Base-by-base conservation (phyloP, 192 early-diverging fungal genomes). In the Ambispora gerdemannii region DNA sequence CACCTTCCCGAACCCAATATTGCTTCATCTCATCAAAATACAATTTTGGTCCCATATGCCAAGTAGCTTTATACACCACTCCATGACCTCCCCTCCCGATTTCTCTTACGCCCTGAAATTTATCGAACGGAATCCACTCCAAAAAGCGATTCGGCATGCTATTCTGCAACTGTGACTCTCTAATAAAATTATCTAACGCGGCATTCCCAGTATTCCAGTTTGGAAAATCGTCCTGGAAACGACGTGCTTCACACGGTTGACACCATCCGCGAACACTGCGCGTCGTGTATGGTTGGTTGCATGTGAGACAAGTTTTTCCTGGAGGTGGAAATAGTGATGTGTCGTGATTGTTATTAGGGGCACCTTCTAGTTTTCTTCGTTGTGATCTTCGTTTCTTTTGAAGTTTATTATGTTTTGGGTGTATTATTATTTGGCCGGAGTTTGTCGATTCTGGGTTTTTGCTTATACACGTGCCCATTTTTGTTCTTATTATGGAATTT, bases 51-150 rank as follows among this genome's bases (percentile, higher is more conserved):
- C 53, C 53, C 6, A 13, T 8, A 4, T 56, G 4, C 53, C 53
- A 56, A 13, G 20, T 13, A 4, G 53, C 53, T 24, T 27, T 6
- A 13, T 56, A 6, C 20, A 56, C 53, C 19, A 20, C 20, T 13
- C 53, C 53, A 27, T 24, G 20, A 20, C 53, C 53, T n/a, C 53
- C 53, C 4, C 6, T 7, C 4, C 53, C 53, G 20, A 56, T 56
- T 20, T 56, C 53, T 56, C 27, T 6, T 13, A 56, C 20, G 20
- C 20, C 20, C 4, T 6, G 4, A 13, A 56, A 20, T 20, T 20
- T 6, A 56, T 56, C 53, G 20, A 24, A 56, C 20, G 53, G 53
- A 13, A 56, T 56, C 53, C 53, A 56, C 27, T 56, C 53, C 27
- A 56, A 56, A 56, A 56, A 13, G 19, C 20, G 19, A 13, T 56